These are phyloP conservation scores for Fagus sylvatica DNA, from an alignment of 306 rosid genomes.

Conservation along the genomic window DNA sequence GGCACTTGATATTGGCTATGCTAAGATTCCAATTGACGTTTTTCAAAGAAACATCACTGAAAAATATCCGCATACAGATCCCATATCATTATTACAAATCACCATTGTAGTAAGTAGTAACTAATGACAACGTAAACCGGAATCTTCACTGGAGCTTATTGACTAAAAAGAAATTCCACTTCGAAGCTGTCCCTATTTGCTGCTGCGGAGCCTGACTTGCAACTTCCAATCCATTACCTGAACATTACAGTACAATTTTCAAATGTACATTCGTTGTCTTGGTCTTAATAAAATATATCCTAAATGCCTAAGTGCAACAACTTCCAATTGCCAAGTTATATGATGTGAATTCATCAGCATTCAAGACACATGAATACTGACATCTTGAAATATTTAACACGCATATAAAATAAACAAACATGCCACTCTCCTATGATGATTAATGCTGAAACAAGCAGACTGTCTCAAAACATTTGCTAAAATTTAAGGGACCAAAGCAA, in stretches of 20 bases:
- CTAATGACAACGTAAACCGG: background rate
- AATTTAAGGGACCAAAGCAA: background rate
- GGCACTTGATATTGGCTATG: background rate
- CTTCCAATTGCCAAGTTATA: background rate
- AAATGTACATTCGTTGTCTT: background rate
- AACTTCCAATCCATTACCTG: constrained; percentile 90
- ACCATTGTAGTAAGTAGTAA: background rate
- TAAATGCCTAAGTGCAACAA: no score
- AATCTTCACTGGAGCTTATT: background rate
- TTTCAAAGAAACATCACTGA: background rate
- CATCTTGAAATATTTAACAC: background rate
- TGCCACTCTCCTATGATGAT: background rate
- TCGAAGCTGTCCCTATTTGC: background rate
- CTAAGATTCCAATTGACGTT: background rate
- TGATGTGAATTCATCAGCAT: background rate
- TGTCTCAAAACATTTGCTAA: background rate
- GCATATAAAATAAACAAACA: background rate
- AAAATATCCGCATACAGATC: background rate
- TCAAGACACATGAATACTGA: no score
- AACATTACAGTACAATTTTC: background rate
- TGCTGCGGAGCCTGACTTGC: constrained; percentile 37
- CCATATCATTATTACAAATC: background rate
- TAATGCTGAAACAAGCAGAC: background rate
- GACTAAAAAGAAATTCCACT: background rate
- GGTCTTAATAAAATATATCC: no score